Conservation (phyloP, 1,139 yeast species). For the Debaryomyces coudertii region DNA sequence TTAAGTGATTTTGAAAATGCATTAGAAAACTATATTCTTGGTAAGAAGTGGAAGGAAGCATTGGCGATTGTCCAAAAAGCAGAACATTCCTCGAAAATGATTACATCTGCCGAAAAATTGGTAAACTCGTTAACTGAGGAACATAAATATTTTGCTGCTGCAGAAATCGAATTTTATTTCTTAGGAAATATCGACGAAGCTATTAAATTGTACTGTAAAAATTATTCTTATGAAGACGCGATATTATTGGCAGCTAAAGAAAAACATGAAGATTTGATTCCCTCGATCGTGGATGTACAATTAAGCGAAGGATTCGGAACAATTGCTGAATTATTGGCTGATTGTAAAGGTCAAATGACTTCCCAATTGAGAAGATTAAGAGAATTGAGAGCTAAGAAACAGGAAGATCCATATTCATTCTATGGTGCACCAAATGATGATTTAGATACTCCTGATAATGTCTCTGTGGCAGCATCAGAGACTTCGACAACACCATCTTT, state of each 20-base stretch:
- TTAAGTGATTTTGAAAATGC: slow-evolving; percentile 63
- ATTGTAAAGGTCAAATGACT: slow-evolving; percentile 80
- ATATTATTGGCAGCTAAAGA: slow-evolving; percentile 60
- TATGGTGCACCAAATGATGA: slow-evolving; percentile 64
- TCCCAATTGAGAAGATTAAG: slow-evolving; percentile 85
- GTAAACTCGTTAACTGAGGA: slow-evolving; percentile 64
- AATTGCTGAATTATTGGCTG: slow-evolving; percentile 86
- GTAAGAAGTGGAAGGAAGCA: slow-evolving; percentile 87
- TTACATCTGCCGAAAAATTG: slow-evolving; percentile 57
- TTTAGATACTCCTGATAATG: slow-evolving; percentile 84
- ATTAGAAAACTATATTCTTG: slow-evolving; percentile 65
- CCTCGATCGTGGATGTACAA: slow-evolving; percentile 67
- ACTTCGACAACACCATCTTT: slow-evolving; percentile 91
- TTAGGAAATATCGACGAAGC: slow-evolving; percentile 66
- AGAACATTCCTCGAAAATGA: slow-evolving; percentile 38
- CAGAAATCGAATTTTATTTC: slow-evolving; percentile 68
- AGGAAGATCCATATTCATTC: slow-evolving; percentile 81
- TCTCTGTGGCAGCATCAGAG: slow-evolving; percentile 93
- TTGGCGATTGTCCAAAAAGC: slow-evolving; percentile 55
- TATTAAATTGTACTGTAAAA: slow-evolving; percentile 69
- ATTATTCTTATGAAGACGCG: slow-evolving; percentile 76
- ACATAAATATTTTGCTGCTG: slow-evolving; percentile 83
- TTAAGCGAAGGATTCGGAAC: slow-evolving; percentile 86
- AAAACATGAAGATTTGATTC: slow-evolving; percentile 49
- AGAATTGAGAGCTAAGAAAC: slow-evolving; percentile 81